These are phyloP conservation scores for Posidonia australis DNA, from an alignment of 106 monocot genomes.

Conservation along the genomic window DNA sequence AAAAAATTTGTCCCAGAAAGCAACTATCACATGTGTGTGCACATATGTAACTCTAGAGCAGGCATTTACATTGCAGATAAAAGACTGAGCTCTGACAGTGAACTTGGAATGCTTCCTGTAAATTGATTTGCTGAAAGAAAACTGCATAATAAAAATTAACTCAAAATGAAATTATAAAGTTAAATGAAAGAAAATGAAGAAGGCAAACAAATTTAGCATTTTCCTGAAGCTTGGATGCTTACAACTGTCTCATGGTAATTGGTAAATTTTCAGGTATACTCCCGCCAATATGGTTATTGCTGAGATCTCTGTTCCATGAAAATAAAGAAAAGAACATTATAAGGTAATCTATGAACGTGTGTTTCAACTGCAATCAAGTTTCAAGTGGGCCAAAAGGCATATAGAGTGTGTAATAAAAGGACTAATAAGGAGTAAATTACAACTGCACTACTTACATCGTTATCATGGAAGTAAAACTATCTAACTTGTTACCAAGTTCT, in stretches of 20 bases:
- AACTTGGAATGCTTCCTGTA: constrained; percentile 73
- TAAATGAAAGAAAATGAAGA: constrained; percentile 1
- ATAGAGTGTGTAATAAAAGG: background rate
- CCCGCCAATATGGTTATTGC: constrained; percentile 97
- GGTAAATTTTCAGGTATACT: constrained; percentile 82
- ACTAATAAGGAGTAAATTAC: background rate
- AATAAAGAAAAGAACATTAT: constrained; percentile 9
- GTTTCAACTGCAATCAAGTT: background rate
- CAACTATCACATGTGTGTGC: background rate
- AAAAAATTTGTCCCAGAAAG: background rate
- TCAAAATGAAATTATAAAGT: background rate
- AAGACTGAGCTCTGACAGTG: constrained; percentile 52
- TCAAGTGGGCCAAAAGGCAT: background rate
- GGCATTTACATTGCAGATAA: constrained; percentile 62
- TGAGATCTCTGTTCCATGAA: constrained; percentile 57
- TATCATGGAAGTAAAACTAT: constrained; percentile 66
- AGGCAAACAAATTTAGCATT: background rate
- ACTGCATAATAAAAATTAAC: constrained; percentile 28
- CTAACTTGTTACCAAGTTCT: constrained; percentile 59
- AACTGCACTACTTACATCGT: constrained; percentile 43
- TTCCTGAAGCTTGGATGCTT: constrained; percentile 20
- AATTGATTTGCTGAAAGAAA: constrained; percentile 93
- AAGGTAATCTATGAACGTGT: background rate
- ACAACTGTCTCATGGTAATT: constrained; percentile 62
- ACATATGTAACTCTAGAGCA: background rate